phyloP scores from a whole-genome alignment of 139 green algal genomes.

The Tetraselmis chui region DNA sequence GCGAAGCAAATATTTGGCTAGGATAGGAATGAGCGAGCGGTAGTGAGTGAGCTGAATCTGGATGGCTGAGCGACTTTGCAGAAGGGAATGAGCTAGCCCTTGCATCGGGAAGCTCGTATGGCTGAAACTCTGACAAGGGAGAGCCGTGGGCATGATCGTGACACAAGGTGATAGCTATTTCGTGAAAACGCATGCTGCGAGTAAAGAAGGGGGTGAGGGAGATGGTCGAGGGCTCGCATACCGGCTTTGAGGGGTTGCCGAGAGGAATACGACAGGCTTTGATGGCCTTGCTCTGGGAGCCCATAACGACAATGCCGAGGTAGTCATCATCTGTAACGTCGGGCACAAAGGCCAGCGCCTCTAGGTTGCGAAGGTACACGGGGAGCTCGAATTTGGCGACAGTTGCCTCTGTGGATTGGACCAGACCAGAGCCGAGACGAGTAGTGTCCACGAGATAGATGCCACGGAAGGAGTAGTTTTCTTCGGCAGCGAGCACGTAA shows the following conservation, averaged over 20 bases:
- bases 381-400: not conserved
- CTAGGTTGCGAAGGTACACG: not conserved
- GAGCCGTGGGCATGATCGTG: no score
- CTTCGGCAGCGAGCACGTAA: not conserved
- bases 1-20: no score
- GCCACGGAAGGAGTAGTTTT: not conserved
- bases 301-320: not conserved
- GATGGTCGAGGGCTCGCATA: not conserved
- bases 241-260: not conserved
- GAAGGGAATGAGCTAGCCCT: no score
- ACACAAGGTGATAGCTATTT: no score
- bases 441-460: not conserved
- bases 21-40: no score
- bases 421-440: not conserved
- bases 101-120: no score
- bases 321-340: not conserved
- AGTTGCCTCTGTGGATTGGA: not conserved
- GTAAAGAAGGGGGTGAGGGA: no score
- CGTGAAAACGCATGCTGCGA: no score
- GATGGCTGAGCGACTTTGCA: no score
- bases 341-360: not conserved
- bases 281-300: not conserved
- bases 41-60: no score
- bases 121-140: no score
- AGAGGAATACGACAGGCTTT: not conserved